Evolutionary conservation across 2,329 filamentous ascomycete species (phyloP).

Genomic region (Coccinonectria pachysandricola): DNA sequence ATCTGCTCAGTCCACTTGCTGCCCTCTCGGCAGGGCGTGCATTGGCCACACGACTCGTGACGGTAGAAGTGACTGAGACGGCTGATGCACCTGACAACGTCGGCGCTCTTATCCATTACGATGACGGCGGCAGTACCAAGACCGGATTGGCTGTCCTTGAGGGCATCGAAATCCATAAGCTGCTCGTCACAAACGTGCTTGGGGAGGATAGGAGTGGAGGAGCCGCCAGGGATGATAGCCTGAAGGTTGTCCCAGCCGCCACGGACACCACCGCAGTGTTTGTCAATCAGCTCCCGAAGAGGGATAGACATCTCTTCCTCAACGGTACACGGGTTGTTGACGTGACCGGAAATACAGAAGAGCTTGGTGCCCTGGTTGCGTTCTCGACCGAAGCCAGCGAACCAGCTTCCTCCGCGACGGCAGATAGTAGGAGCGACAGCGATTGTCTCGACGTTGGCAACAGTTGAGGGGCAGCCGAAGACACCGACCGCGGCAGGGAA

Average conservation of each 20-base stretch:
- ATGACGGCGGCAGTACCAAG: constrained; percentile 96
- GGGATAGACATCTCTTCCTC: constrained; percentile 99
- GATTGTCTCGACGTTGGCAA: constrained; percentile 95
- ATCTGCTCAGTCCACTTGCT: constrained; percentile 99
- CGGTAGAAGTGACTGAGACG: constrained; percentile 95
- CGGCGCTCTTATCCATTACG: constrained; percentile 97
- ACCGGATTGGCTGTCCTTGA: constrained; percentile 96
- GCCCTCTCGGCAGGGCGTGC: constrained; percentile 97
- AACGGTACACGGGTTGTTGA: constrained; percentile 96
- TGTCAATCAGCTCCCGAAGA: constrained; percentile 90
- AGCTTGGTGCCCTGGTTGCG: constrained; percentile 96
- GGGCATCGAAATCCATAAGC: constrained; percentile 96
- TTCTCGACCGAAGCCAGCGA: constrained; percentile 86
- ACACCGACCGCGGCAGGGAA: constrained; percentile 96
- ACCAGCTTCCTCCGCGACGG: constrained; percentile 86
- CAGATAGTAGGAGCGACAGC: constrained; percentile 94
- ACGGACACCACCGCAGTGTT: constrained; percentile 92
- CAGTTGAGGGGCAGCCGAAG: constrained; percentile 95
- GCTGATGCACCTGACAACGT: constrained; percentile 88
- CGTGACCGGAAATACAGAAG: constrained; percentile 95
- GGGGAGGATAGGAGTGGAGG: constrained; percentile 90
- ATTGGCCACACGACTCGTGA: constrained; percentile 97
- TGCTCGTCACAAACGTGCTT: constrained; percentile 87
- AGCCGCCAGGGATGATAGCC: constrained; percentile 91
- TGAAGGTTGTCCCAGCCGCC: constrained; percentile 97